phyloP scores from a whole-genome alignment of 2,329 filamentous ascomycete species.

The Ilyonectria robusta region DNA sequence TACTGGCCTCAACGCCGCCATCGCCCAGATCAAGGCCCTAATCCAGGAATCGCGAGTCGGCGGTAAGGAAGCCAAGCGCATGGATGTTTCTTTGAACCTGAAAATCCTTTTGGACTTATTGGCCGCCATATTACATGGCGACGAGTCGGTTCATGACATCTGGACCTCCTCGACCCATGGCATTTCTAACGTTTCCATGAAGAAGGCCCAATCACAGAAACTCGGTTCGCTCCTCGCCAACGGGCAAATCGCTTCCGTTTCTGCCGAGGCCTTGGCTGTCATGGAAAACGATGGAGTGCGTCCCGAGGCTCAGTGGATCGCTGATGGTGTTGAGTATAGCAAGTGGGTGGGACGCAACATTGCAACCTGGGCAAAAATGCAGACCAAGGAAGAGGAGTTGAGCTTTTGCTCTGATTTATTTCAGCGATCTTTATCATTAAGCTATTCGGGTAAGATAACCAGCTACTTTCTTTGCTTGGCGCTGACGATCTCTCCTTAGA shows the following conservation, averaged over 20 bases:
- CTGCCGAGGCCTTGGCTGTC: slow-evolving; percentile 69
- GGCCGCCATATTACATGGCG: slow-evolving; percentile 56
- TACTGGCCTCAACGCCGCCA: slow-evolving; percentile 82
- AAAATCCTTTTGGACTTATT: slow-evolving; percentile 61
- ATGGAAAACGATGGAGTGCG: slow-evolving; percentile 54
- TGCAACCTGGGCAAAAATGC: slow-evolving; percentile 57
- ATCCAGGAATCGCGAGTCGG: slow-evolving; percentile 65
- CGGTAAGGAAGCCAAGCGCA: slow-evolving; percentile 54
- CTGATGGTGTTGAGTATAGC: slow-evolving; percentile 75
- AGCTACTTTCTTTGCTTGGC: neutral
- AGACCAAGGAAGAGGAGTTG: slow-evolving; percentile 52
- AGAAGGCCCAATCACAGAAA: slow-evolving; percentile 52
- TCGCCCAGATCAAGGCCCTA: slow-evolving; percentile 77
- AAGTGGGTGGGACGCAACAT: slow-evolving; percentile 81
- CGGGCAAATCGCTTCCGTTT: slow-evolving; percentile 64
- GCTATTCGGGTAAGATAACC: slow-evolving; percentile 74
- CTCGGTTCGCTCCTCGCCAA: slow-evolving; percentile 62
- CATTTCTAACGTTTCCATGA: slow-evolving; percentile 43
- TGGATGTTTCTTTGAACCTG: slow-evolving; percentile 61
- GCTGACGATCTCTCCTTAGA: slow-evolving; percentile 52
- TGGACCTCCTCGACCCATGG: slow-evolving; percentile 54
- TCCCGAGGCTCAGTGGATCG: slow-evolving; percentile 68
- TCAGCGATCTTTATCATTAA: slow-evolving; percentile 76
- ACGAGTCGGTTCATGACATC: slow-evolving; percentile 54
- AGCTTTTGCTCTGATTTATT: slow-evolving; percentile 64